Evolutionary conservation across 192 early-diverging fungal species (phyloP), one percentile per base, ranked within the genome.

Genomic region (Coemansia sp.): DNA sequence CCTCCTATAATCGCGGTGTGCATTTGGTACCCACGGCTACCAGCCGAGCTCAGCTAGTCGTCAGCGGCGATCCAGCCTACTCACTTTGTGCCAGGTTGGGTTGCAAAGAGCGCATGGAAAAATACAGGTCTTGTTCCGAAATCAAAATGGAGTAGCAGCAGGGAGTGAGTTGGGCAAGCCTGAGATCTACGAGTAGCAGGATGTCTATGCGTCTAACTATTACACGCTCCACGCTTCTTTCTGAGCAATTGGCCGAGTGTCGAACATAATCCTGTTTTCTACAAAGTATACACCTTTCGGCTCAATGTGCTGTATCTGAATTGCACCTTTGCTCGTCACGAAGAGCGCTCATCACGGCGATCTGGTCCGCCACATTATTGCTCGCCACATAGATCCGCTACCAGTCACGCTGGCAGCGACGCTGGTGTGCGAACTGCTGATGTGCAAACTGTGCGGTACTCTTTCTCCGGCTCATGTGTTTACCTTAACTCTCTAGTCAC

Each of bases 301-400:
- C 14, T 55, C 51, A 55, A 55, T 55, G 51, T 11, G 51, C 13
- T 13, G 14, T 55, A 31, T 55, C 51, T 28, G 51, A 55, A 55
- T 55, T 55, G 51, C 51, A 55, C 16, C 51, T 55, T 55, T 55
- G 51, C 26, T 55, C 51, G 51, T 16, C 51, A 55, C 51, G 31
- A 31, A 31, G 31, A 31, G 31, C 31, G 31, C 31, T 5, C 11
- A 33, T 55, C 13, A 0, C 51, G 51, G 51, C 51, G 51, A 55
- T 55, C 51, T 3, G 51, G 26, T 13, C 26, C 48, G 20, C 48
- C 23, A 23, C 23, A 23, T 13, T 13, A 10, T 21, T 31, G 31
- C 31, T 28, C 51, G 14, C 51, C 31, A 26, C 4, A 55, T n/a
- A 13, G 51, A 55, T 55, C 26, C 23, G 11, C 48, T n/a, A 14